These are phyloP conservation scores for Pythium rhizo-oryzae DNA, from an alignment of 352 stramenopile species.

Conservation along the genomic window DNA sequence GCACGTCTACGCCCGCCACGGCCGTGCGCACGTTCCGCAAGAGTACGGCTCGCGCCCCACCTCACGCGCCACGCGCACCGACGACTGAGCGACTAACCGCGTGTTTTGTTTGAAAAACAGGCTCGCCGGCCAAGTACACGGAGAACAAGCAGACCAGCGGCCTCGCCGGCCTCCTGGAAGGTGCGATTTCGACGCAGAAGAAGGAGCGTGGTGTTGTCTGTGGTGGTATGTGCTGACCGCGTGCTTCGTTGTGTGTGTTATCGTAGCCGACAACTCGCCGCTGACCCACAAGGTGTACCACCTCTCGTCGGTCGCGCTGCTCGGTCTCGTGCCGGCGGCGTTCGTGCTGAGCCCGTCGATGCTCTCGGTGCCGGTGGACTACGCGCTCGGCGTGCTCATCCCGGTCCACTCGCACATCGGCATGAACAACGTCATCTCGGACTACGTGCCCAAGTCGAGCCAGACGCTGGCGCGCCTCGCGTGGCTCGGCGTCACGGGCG, in stretches of 20 bases:
- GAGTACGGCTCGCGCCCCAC: conserved; percentile 40
- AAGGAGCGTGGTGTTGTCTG: not conserved
- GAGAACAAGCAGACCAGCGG: conserved; percentile 81
- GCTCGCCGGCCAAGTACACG: conserved; percentile 62
- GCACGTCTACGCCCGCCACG: conserved; percentile 31
- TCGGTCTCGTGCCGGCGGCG: conserved; percentile 65
- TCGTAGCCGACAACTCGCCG: conserved; percentile 72
- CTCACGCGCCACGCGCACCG: no score
- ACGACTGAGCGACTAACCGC: not conserved
- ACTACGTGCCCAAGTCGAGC: conserved; percentile 92
- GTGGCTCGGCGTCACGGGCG: conserved; percentile 71
- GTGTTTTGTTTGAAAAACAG: conserved; percentile 39
- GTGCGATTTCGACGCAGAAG: conserved; percentile 30
- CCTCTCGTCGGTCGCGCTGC: conserved; percentile 54
- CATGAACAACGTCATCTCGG: conserved; percentile 94
- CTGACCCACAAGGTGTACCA: conserved; percentile 71
- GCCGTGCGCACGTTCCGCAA: conserved; percentile 76
- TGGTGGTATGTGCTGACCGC: conserved; percentile 9
- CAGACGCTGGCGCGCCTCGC: conserved; percentile 60
- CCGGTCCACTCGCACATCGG: conserved; percentile 92
- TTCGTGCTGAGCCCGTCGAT: conserved; percentile 80
- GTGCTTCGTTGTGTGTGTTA: not conserved
- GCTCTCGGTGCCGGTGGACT: conserved; percentile 72
- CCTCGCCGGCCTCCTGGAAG: conserved; percentile 69
- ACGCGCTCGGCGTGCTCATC: conserved; percentile 82